A percentile compares a stretch with the other conserved stretches of the same genome.
Conservation (phyloP, 2,329 filamentous ascomycete species). For the Neopestalotiopsis rosae region DNA sequence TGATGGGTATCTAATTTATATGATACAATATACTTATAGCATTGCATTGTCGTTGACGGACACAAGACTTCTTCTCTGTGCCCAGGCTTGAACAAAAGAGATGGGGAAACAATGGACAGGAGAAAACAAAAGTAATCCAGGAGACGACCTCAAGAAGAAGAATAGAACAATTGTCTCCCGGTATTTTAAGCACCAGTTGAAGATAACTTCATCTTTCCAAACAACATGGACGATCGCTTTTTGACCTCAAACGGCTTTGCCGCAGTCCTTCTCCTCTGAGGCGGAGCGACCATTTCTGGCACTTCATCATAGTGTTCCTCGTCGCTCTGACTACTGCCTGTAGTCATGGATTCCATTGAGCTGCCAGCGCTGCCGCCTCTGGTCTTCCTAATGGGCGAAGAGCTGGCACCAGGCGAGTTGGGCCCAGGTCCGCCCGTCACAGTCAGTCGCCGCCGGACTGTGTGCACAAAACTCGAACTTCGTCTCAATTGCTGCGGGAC, state of each 20-base stretch:
- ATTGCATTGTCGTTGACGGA: neutral
- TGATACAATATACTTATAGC: neutral
- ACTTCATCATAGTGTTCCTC: conserved; percentile 25
- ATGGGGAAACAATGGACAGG: neutral
- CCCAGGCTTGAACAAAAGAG: neutral
- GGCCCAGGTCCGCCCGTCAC: conserved; percentile 19
- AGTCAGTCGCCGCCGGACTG: conserved; percentile 30
- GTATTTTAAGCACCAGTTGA: conserved; percentile 3
- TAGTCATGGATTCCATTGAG: conserved; percentile 36
- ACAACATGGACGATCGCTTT: conserved; percentile 12
- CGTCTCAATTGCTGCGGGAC: conserved; percentile 25
- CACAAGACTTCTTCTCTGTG: neutral
- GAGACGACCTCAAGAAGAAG: neutral
- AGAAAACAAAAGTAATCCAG: neutral
- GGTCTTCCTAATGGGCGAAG: conserved; percentile 3
- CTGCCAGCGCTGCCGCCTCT: conserved; percentile 26
- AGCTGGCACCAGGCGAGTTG: neutral
- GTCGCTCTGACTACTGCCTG: conserved; percentile 32
- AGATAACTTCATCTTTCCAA: conserved; percentile 15
- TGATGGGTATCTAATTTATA: conserved; percentile 5
- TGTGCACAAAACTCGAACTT: conserved; percentile 28
- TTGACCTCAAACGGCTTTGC: conserved; percentile 9
- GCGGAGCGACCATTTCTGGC: neutral
- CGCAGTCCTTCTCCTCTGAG: neutral
- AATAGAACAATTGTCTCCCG: neutral